Percentiles rank a stretch among this genome's conserved stretches.
phyloP scores from a whole-genome alignment of 73 alveolate genomes.

The Uronychia setigera region DNA sequence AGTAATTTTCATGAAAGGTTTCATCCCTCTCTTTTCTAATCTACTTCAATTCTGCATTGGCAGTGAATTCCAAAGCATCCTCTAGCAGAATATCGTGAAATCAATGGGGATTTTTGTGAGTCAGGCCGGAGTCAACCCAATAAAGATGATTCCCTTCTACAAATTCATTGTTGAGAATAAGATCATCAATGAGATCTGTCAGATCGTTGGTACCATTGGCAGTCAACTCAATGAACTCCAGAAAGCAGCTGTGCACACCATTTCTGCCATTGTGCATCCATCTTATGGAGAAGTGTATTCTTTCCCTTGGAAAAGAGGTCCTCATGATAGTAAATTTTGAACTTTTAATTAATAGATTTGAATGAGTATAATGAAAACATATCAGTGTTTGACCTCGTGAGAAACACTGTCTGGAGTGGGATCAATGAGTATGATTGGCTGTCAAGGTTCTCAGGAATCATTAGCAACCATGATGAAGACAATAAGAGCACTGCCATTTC shows the following conservation, averaged over 20 bases:
- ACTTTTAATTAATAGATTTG: constrained; percentile 13
- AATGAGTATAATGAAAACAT: constrained; percentile 71
- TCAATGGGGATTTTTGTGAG: constrained; percentile 93
- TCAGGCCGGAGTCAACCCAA: constrained; percentile 91
- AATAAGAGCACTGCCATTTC: constrained; percentile 70
- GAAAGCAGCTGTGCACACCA: constrained; percentile 79
- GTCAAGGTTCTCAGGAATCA: constrained; percentile 42
- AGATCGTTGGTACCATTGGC: constrained; percentile 53
- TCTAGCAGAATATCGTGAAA: constrained; percentile 74
- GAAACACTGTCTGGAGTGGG: constrained; percentile 42
- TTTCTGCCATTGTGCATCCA: constrained; percentile 91
- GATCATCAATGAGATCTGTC: constrained; percentile 76
- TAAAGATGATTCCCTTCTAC: constrained; percentile 83
- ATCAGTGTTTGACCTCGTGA: constrained; percentile 66
- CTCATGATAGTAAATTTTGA: constrained; percentile 40
- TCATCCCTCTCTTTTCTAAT: constrained; percentile 64
- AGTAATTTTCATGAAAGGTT: constrained; percentile 58
- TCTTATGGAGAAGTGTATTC: constrained; percentile 93
- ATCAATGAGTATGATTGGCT: constrained; percentile 67
- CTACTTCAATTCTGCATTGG: constrained; percentile 38
- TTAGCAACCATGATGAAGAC: constrained; percentile 64
- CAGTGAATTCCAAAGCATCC: constrained; percentile 20
- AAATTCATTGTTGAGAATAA: constrained; percentile 86
- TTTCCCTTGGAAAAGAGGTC: constrained; percentile 95
- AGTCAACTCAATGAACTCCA: constrained; percentile 66